Evolutionary conservation across 305 asterid genomes (phyloP).

Genomic region (Nicotiana rustica): DNA sequence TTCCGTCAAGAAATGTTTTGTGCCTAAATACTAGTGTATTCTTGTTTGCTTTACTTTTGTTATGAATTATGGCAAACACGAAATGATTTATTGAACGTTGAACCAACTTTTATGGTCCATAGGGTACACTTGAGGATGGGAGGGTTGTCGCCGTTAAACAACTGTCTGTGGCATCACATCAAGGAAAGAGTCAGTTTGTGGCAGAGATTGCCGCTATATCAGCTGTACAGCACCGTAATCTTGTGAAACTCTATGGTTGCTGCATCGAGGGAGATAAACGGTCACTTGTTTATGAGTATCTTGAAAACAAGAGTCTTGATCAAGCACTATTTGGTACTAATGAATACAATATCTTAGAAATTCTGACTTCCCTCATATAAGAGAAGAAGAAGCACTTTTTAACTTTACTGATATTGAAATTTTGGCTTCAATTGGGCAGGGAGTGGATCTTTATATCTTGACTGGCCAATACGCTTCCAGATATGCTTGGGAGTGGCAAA

Average conservation of each 20-base stretch:
- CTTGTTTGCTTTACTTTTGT: slow-evolving; percentile 11
- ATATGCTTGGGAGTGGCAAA: slow-evolving; percentile 86
- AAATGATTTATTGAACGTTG: neutral
- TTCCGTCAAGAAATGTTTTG: neutral
- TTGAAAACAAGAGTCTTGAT: slow-evolving; percentile 79
- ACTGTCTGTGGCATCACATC: slow-evolving; percentile 72
- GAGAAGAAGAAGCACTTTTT: neutral
- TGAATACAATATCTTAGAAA: slow-evolving; percentile 22
- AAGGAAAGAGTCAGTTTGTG: slow-evolving; percentile 79
- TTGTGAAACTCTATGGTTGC: slow-evolving; percentile 80
- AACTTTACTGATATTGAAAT: neutral
- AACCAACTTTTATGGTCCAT: slow-evolving; percentile 29
- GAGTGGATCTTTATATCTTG: slow-evolving; percentile 49
- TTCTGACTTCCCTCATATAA: neutral
- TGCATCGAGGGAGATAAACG: slow-evolving; percentile 80
- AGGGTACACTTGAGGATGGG: slow-evolving; percentile 76
- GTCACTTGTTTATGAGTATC: slow-evolving; percentile 76
- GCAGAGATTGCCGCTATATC: slow-evolving; percentile 84
- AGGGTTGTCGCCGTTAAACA: slow-evolving; percentile 73
- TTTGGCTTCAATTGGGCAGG: slow-evolving; percentile 48
- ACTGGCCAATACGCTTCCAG: slow-evolving; percentile 71
- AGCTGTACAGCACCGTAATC: slow-evolving; percentile 85
- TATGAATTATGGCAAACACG: neutral
- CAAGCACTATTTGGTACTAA: slow-evolving; percentile 67
- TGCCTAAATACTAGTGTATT: neutral